Base-by-base conservation (phyloP, 805 yeast species). In the Zygoascus flipseniorum region DNA sequence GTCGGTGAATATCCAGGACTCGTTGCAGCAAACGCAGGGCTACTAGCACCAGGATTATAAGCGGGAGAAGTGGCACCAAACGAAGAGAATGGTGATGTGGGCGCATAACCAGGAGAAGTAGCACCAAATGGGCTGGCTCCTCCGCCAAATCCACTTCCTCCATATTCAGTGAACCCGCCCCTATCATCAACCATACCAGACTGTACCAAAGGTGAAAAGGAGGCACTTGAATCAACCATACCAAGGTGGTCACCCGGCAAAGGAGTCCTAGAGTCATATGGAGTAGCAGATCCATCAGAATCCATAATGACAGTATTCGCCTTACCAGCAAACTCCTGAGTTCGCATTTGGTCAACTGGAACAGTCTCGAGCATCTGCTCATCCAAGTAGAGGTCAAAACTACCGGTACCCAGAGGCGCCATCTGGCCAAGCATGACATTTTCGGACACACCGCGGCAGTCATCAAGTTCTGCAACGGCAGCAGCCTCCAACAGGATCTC, bases 321-420 rank as follows among this genome's bases (percentile, higher is more conserved):
- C 18, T 35, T 46, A 41, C 89, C 67, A 51, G 69, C 74, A 52
- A 67, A 72, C 48, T 70, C 73, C n/a, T 77, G 62, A 37, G 72
- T 65, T 49, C 71, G 50, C 61, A 72, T 62, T 45, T 58, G 55
- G 58, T 78, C 79, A n/a, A 76, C 72, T 32, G 87, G 82, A 43
- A 85, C 74, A 48, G 77, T 68, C 52, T 84, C 82, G 66, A 92
- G 76, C 76, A 89, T 82, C 64, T 82, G 82, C 63, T 93, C 98
- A 69, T 93, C 97, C 56, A 93, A 83, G 83, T 88, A 83, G 41
- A 93, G 92, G 67, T 93, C 98, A 66, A 93, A 93, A 0, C 96
- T 85, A 67, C 99, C 99, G 2, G 99, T 93, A 71, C 99, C 99
- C 62, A 93, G 80, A 56, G 99, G 98, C 20, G 99, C 98, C 78